Conservation (phyloP, 2,329 filamentous ascomycete species). For the Penicillium sp. region DNA sequence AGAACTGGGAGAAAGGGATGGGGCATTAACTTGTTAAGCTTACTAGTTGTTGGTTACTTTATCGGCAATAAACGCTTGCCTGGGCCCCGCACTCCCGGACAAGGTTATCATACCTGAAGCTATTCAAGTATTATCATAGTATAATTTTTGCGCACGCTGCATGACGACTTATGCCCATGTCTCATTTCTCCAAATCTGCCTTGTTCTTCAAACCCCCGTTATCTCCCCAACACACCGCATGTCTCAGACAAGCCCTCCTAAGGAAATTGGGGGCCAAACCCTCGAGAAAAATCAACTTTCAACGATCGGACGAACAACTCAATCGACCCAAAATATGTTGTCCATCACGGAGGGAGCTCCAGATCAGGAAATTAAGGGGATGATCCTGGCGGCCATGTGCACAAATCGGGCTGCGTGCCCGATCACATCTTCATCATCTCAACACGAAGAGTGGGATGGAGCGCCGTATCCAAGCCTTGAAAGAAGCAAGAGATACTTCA, state of each 20-base stretch:
- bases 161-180: not conserved
- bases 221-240: not conserved
- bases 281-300: not conserved
- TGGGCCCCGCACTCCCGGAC: not conserved
- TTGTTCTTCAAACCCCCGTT: not conserved
- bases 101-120: not conserved
- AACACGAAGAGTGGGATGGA: not conserved
- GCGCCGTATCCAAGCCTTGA: not conserved
- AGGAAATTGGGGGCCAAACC: constrained; percentile 2
- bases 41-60: not conserved
- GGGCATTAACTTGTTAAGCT: constrained; percentile 27
- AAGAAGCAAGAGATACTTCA: not conserved
- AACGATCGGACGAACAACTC: not conserved
- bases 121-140: not conserved
- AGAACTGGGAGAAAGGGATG: constrained; percentile 42
- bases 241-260: not conserved
- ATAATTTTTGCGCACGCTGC: too few relatives aligned
- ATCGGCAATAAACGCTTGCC: not conserved
- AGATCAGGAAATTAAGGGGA: not conserved
- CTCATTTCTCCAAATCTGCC: not conserved
- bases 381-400: not conserved
- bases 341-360: not conserved
- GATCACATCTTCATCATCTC: not conserved
- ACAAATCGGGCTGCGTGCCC: not conserved
- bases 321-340: not conserved